These are phyloP conservation scores for Yamadazyma jaroonii DNA, from an alignment of 1,139 yeast genomes.

Conservation along the genomic window DNA sequence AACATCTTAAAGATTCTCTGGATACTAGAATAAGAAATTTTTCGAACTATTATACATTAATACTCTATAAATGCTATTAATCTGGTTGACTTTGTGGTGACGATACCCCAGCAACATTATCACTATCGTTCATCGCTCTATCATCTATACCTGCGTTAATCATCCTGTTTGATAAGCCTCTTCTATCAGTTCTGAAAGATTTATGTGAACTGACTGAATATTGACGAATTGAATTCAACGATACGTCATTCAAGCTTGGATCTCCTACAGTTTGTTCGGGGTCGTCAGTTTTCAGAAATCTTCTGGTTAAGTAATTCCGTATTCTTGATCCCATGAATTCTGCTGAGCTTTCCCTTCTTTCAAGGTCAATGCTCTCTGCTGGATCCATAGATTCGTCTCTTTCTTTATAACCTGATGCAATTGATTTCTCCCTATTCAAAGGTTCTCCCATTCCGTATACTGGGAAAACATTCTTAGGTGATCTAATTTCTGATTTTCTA, in stretches of 20 bases:
- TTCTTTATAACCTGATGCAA: constrained; percentile 40
- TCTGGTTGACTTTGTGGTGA: constrained; percentile 2
- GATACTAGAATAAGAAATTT: background rate
- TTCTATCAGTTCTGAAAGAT: constrained; percentile 9
- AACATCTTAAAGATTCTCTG: background rate
- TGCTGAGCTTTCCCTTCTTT: constrained; percentile 16
- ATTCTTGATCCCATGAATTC: constrained; percentile 27
- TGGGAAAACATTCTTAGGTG: constrained; percentile 78
- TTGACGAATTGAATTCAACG: constrained; percentile 9
- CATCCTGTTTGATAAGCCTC: constrained; percentile 16
- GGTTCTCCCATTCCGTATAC: constrained; percentile 76
- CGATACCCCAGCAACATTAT: constrained; percentile 18
- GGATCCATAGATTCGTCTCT: constrained; percentile 5
- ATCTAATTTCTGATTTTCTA: constrained; percentile 26
- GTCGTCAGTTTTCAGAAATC: constrained; percentile 6
- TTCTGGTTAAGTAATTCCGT: constrained; percentile 10
- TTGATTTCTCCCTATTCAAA: constrained; percentile 49
- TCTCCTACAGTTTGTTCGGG: constrained; percentile 1
- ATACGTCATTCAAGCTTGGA: constrained; percentile 5
- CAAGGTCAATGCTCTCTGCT: constrained; percentile 5
- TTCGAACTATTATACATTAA: background rate
- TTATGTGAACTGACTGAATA: constrained; percentile 12
- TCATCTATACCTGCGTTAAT: constrained; percentile 17
- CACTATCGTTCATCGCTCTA: constrained; percentile 16
- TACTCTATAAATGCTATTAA: background rate